Percentiles rank a stretch among this genome's conserved stretches.
These are phyloP conservation scores for Zygotorulaspora danielsina DNA, from an alignment of 805 yeast species.

Conservation along the genomic window DNA sequence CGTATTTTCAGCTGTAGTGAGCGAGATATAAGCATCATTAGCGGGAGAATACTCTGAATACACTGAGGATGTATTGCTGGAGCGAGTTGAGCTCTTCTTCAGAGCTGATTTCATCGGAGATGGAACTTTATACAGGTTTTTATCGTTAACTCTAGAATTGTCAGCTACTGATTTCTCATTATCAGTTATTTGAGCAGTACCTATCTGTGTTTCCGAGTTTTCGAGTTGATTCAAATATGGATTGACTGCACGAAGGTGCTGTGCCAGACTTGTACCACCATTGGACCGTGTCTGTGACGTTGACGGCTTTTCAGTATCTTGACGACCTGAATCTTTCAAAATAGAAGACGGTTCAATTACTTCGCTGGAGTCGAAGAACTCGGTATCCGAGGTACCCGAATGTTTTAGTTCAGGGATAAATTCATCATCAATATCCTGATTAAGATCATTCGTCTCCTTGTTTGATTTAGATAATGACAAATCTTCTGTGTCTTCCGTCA, in stretches of 20 bases:
- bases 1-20: slow-evolving; percentile 77
- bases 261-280: slow-evolving; percentile 39
- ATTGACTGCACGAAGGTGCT: slow-evolving; percentile 43
- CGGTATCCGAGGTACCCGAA: slow-evolving; percentile 1
- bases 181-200: neutral
- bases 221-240: slow-evolving; percentile 10
- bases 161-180: neutral
- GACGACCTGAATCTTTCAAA: no score
- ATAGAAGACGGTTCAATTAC: no score
- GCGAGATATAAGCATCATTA: slow-evolving; percentile 58
- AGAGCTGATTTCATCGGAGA: slow-evolving; percentile 46
- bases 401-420: slow-evolving; percentile 1
- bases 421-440: no score
- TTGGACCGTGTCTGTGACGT: neutral
- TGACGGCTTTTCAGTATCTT: no score
- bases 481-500: no score
- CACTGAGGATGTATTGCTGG: slow-evolving; percentile 20
- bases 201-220: neutral
- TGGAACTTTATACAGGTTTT: slow-evolving; percentile 12
- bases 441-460: no score
- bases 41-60: slow-evolving; percentile 41
- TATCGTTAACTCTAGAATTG: neutral
- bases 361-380: slow-evolving; percentile 8
- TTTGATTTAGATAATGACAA: no score
- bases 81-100: slow-evolving; percentile 31